phyloP scores from a whole-genome alignment of 192 early-diverging fungal genomes.

The Rhizoclosmatium sp. region DNA sequence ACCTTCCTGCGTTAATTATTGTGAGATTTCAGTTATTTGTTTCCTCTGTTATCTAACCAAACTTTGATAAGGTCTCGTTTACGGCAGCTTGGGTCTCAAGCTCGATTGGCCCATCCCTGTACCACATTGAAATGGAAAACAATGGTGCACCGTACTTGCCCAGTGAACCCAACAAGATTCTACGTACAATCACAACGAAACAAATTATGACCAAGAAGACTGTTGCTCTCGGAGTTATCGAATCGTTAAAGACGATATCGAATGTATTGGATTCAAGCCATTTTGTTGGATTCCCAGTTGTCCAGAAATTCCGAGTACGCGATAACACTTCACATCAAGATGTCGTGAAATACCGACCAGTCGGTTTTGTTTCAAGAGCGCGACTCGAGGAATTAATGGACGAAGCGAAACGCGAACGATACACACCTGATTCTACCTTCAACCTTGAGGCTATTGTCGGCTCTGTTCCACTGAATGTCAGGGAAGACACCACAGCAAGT shows the following conservation, averaged over 20 bases:
- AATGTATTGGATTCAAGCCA: not conserved
- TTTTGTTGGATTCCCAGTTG: slow-evolving; percentile 45
- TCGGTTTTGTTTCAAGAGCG: not conserved
- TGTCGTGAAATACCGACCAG: slow-evolving; percentile 1
- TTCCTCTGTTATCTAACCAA: too few relatives aligned
- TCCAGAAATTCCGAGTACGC: slow-evolving; percentile 4
- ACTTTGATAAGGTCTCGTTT: not conserved
- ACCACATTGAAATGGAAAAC: slow-evolving; percentile 51
- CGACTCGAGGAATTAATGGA: not conserved
- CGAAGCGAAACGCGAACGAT: not conserved
- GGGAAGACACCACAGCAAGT: slow-evolving; percentile 38
- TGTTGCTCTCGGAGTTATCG: slow-evolving; percentile 21
- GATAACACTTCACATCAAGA: too few relatives aligned
- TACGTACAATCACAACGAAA: slow-evolving; percentile 35
- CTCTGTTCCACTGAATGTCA: slow-evolving; percentile 17
- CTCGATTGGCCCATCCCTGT: slow-evolving; percentile 37
- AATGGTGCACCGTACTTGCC: slow-evolving; percentile 43
- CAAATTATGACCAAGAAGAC: slow-evolving; percentile 28
- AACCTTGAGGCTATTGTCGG: not conserved
- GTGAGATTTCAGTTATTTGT: slow-evolving; percentile 31
- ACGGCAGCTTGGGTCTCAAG: slow-evolving; percentile 33
- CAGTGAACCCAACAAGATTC: slow-evolving; percentile 33
- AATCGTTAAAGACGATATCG: slow-evolving; percentile 1
- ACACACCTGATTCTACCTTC: too few relatives aligned
- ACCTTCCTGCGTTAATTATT: slow-evolving; percentile 41